Evolutionary conservation across 179 eudicot species (phyloP).

Genomic region (Silene coronaria): DNA sequence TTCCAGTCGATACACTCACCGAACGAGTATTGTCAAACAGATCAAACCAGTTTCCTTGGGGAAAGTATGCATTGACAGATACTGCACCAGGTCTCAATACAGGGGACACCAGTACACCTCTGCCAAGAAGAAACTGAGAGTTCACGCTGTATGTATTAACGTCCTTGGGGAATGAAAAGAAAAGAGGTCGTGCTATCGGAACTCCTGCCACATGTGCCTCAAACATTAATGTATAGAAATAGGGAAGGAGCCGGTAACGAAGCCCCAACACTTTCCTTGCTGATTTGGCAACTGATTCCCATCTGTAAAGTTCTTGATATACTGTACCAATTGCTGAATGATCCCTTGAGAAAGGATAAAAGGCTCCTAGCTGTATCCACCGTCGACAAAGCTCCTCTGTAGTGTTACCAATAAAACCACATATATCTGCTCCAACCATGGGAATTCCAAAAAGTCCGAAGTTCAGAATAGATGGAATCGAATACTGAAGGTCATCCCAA

Average conservation of each 20-base stretch:
- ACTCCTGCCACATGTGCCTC: slow-evolving; percentile 61
- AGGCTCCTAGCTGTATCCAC: slow-evolving; percentile 76
- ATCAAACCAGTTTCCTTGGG: slow-evolving; percentile 72
- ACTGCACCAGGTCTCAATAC: slow-evolving; percentile 42
- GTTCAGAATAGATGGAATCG: slow-evolving; percentile 44
- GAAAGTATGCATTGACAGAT: slow-evolving; percentile 61
- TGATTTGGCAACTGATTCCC: slow-evolving; percentile 68
- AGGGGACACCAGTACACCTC: slow-evolving; percentile 72
- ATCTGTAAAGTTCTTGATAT: slow-evolving; percentile 62
- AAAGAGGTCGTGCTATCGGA: slow-evolving; percentile 70
- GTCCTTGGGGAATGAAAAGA: slow-evolving; percentile 70
- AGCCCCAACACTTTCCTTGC: slow-evolving; percentile 66
- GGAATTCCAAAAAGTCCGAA: slow-evolving; percentile 51
- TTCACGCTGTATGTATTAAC: slow-evolving; percentile 41
- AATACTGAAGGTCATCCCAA: slow-evolving; percentile 44
- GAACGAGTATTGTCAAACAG: slow-evolving; percentile 50
- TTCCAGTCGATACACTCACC: slow-evolving; percentile 34
- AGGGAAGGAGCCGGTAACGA: slow-evolving; percentile 67
- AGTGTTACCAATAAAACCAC: slow-evolving; percentile 42
- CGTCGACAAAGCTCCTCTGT: slow-evolving; percentile 52
- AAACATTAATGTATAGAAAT: slow-evolving; percentile 60
- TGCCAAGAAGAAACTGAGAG: slow-evolving; percentile 68
- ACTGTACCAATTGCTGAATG: slow-evolving; percentile 33
- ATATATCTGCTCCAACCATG: slow-evolving; percentile 60
- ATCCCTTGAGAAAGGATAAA: slow-evolving; percentile 76